These are phyloP conservation scores for Penicillium janthinellum DNA, from an alignment of 2,329 filamentous ascomycete genomes.

Conservation along the genomic window DNA sequence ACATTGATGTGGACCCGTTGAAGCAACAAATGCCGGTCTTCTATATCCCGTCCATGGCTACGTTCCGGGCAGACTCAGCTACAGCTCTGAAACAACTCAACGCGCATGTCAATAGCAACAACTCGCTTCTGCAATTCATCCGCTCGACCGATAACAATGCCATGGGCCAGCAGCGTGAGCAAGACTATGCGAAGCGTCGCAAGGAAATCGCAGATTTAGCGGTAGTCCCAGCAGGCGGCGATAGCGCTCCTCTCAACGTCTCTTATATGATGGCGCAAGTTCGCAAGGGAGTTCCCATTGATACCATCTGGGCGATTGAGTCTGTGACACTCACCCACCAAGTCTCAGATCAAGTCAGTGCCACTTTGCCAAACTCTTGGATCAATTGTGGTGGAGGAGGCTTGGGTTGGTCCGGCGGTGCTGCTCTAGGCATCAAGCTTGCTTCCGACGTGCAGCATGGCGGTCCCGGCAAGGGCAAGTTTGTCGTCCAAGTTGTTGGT, in stretches of 20 bases:
- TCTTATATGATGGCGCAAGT: constrained; percentile 60
- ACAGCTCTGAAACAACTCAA: constrained; percentile 70
- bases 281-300: constrained; percentile 58
- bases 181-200: constrained; percentile 61
- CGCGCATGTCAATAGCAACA: constrained; percentile 57
- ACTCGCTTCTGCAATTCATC: constrained; percentile 48
- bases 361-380: constrained; percentile 69
- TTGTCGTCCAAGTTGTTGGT: constrained; percentile 66
- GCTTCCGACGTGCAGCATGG: constrained; percentile 59
- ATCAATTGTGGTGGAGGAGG: constrained; percentile 81
- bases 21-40: constrained; percentile 75
- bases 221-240: constrained; percentile 54
- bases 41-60: constrained; percentile 66
- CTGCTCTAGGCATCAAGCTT: constrained; percentile 73
- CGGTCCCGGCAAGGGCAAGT: constrained; percentile 56
- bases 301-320: constrained; percentile 76
- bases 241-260: constrained; percentile 64
- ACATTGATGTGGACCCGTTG: constrained; percentile 67
- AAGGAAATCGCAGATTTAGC: constrained; percentile 60
- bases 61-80: constrained; percentile 68
- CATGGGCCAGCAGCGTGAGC: constrained; percentile 59
- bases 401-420: constrained; percentile 78
- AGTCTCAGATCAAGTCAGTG: constrained; percentile 71
- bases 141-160: constrained; percentile 42
- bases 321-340: constrained; percentile 71